Base-by-base conservation (phyloP, 176 grass and related monocot species). In the Musa beccarii region DNA sequence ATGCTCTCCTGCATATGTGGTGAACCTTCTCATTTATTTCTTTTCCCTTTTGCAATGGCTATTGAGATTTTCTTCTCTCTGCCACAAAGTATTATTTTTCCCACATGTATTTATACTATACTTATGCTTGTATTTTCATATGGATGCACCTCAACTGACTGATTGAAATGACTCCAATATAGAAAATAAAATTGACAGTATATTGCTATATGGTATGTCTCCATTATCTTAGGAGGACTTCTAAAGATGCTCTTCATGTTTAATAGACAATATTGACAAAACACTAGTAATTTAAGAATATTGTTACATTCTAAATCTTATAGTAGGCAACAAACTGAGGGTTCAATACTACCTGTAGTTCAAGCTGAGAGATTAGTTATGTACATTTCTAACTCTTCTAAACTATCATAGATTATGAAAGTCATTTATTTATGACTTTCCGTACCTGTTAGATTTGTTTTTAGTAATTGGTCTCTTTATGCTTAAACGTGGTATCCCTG, bases 21-120 rank as follows among this genome's bases (percentile, higher is more conserved):
- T 17, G 19, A 11, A 52, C 49, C 15, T 17, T 2, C 49, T 63
- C 19, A 79, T 77, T 73, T 54, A 51, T 59, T 79, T 19, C 24
- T 63, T 50, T 71, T 13, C 52, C 80, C 4, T 3, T 87, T 26
- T 80, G 54, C 72, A 69, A 49, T 55, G 26, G 72, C 49, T 74
- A 25, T 70, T n/a, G 14, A 8, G 57, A 61, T 43, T 43, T 43
- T 43, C 34, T 43, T 43, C 34, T 43, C 34, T 43, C 34, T 43
- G 34, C 34, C 4, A 43, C 57, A 20, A n/a, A 17, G 8, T 61
- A 61, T n/a, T 61, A 0, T 61, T 61, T 57, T 61, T n/a, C 15
- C 57, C 17, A n/a, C 57, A 9, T 61, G 2, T 61, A n/a, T 17
- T 61, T 43, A 6, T 61, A 61, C n/a, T 61, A 15, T 19, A 61